These are phyloP conservation scores for Barnettozyma salicaria DNA, from an alignment of 805 yeast genomes.

Conservation along the genomic window DNA sequence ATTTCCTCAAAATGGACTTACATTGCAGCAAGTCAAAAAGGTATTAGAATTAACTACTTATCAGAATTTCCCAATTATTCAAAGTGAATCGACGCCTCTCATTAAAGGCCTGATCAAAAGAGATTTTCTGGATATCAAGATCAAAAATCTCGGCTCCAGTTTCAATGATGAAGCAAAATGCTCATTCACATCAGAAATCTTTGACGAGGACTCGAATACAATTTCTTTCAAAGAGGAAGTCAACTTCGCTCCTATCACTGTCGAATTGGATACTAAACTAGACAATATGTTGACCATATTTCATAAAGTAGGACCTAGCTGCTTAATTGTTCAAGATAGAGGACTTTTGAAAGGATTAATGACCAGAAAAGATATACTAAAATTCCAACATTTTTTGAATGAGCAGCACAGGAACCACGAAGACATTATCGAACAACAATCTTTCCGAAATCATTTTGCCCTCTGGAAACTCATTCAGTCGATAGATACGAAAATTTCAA, in stretches of 20 bases:
- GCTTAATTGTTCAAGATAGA: slow-evolving; percentile 56
- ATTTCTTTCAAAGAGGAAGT: slow-evolving; percentile 30
- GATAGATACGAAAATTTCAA: slow-evolving; percentile 5
- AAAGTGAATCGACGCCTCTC: slow-evolving; percentile 31
- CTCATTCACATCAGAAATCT: slow-evolving; percentile 6
- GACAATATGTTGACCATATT: slow-evolving; percentile 64
- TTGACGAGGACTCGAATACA: slow-evolving; percentile 9
- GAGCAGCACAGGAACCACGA: slow-evolving; percentile 9
- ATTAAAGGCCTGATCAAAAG: slow-evolving; percentile 43
- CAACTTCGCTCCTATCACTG: slow-evolving; percentile 56
- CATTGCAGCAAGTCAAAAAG: slow-evolving; percentile 29
- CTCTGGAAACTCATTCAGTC: slow-evolving; percentile 15
- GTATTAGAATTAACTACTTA: slow-evolving; percentile 32
- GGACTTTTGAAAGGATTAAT: slow-evolving; percentile 69
- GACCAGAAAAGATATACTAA: slow-evolving; percentile 76
- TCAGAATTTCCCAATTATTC: slow-evolving; percentile 52
- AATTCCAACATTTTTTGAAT: slow-evolving; percentile 42
- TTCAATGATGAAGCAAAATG: slow-evolving; percentile 1
- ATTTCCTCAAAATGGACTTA: slow-evolving; percentile 34
- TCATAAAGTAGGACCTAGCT: slow-evolving; percentile 72
- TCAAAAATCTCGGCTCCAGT: slow-evolving; percentile 25
- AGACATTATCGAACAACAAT: slow-evolving; percentile 11
- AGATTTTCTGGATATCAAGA: slow-evolving; percentile 32
- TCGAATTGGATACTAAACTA: slow-evolving; percentile 47
- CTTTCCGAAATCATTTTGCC: slow-evolving; percentile 11